Percentiles rank a stretch among this genome's conserved stretches.
Conservation (phyloP, 441 rosid species). For the Jatropha podagrica region DNA sequence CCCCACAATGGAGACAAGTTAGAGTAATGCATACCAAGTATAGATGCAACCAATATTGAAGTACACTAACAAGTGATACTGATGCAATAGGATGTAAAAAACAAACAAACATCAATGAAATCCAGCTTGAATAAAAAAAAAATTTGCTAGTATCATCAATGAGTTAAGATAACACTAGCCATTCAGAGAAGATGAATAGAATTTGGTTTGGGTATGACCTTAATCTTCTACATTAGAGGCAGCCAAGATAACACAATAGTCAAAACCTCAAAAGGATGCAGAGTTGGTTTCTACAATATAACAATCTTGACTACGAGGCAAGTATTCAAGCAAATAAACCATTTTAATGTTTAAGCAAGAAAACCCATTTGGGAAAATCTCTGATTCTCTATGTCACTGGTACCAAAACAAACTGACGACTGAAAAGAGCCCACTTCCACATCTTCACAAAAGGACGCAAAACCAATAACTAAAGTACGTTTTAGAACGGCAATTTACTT, state of each 20-base stretch:
- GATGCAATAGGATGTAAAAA: neutral
- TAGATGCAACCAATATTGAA: neutral
- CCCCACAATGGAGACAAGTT: neutral
- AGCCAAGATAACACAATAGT: conserved; percentile 9
- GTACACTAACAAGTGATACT: neutral
- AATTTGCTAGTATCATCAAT: neutral
- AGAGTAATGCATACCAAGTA: neutral
- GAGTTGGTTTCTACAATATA: neutral
- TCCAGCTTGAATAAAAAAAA: neutral
- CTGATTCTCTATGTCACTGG: neutral
- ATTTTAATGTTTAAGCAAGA: neutral
- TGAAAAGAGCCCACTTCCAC: neutral
- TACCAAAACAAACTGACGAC: conserved; percentile 4
- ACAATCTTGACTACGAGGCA: neutral
- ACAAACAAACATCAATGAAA: neutral
- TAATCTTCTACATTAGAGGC: neutral
- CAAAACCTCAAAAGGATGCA: neutral
- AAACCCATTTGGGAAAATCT: conserved; percentile 6
- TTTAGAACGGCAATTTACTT: neutral
- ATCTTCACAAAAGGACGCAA: neutral
- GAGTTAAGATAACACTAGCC: neutral
- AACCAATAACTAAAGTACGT: neutral
- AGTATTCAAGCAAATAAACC: neutral
- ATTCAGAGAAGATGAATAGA: neutral
- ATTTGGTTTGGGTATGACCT: neutral